Conservation (phyloP, 352 stramenopile genomes). For the Globisporangium alternatum region DNA sequence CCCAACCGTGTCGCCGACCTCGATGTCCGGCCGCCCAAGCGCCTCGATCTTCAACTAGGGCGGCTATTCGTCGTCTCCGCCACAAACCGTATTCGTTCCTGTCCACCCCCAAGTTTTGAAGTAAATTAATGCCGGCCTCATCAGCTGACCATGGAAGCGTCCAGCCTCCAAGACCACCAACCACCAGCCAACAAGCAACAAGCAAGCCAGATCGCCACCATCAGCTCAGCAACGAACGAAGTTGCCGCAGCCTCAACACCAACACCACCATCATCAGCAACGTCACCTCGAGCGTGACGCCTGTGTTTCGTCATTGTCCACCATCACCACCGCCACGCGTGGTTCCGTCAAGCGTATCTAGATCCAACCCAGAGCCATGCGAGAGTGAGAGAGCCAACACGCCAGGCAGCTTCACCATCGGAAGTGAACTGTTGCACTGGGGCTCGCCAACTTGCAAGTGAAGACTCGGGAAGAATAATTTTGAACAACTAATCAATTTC, state of each 20-base stretch:
- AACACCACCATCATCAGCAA: not conserved
- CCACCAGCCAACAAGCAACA: not conserved
- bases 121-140: slow-evolving; percentile 6
- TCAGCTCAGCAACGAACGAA: slow-evolving; percentile 8
- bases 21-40: slow-evolving; percentile 18
- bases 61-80: not conserved
- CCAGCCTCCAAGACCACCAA: not conserved
- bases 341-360: no score
- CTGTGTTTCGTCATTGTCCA: not conserved
- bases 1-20: slow-evolving; percentile 23
- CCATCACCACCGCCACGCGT: not conserved
- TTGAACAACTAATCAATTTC: not conserved
- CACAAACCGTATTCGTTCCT: not conserved
- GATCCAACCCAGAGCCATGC: not conserved
- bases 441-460: not conserved
- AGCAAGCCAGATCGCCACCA: not conserved
- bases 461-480: not conserved
- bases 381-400: not conserved
- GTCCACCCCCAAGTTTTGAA: slow-evolving; percentile 3
- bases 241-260: not conserved
- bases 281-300: not conserved
- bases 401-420: slow-evolving; percentile 12
- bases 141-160: not conserved
- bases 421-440: slow-evolving; percentile 8
- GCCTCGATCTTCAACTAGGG: slow-evolving; percentile 25